Evolutionary conservation across 1,284 basidiomycete genomes (phyloP), one percentile per base, ranked within the genome.

Genomic region (Schizophyllum commune): DNA sequence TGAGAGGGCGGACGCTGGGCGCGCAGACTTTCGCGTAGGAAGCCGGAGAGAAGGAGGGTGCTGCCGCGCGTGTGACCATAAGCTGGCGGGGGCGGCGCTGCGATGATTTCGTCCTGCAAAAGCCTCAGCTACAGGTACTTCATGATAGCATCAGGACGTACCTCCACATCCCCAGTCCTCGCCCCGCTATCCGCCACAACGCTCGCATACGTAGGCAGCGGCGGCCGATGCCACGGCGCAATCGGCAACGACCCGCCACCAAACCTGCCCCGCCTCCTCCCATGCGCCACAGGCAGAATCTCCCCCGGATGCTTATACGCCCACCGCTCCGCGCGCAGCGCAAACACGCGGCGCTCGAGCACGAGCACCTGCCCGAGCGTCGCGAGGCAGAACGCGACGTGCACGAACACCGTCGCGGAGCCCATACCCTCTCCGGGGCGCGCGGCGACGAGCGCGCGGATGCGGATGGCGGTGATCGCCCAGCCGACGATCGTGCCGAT

Each of bases 21-120:
- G 34, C 79, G 71, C 65, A 83, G 68, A 60, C 76, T 80, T 52
- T 81, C 73, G 47, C 74, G 72, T 60, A 86, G 70, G 69, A 79
- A 81, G 3, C 84, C 84, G 0, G 80, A 69, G 19, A 88, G 75
- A 52, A 90, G 68, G 56, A 90, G 75, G 32, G 77, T 84, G 71
- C 85, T 88, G 47, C 85, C 86, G 54, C 86, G 79, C 21, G 85
- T 87, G 66, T 88, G 79, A 22, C 88, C 87, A 69, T 89, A 89
- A 19, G 85, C 84, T 4, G 88, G 88, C 2, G 88, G 88, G 0
- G 87, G 86, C 4, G 83, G 78, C 13, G 76, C 78, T 6, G 86
- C 87, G 63, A 88, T 88, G 39, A 80, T 69, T 68, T 81, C 77
- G 70, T 88, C 86, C 68, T 47, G 39, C 8, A 47, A 3, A 9